Base-by-base conservation (phyloP, 805 yeast genomes). In the Ascoidea tarda region DNA sequence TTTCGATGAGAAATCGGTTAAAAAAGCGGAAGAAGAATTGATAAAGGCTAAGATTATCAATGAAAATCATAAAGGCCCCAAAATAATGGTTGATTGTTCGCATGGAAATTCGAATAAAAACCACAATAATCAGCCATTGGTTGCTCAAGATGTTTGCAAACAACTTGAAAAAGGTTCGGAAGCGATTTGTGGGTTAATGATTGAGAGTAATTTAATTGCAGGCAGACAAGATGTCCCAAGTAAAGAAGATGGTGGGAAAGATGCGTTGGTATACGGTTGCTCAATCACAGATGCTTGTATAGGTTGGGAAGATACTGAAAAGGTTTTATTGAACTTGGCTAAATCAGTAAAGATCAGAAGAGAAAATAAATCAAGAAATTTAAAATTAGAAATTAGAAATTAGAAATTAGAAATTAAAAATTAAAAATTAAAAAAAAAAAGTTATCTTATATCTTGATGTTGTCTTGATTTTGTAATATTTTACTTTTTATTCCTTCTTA, bases 241-340 rank as follows among this genome's bases (percentile, higher is more conserved):
- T 12, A 74, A 72, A 56, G 81, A 80, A 50, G 61, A 66, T 52
- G 66, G 60, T 14, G 76, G 74, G 54, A 77, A 77, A 62, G 72
- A 72, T 6, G 79, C 79, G 53, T 74, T 89, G 66, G 80, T 85
- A 66, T 87, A 90, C 74, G 99, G 99, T 69, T 95, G 90, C 58
- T 85, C 96, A 55, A 89, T 93, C 68, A 93, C 99, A 56, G 99
- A 93, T 69, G 96, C 93, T 33, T 93, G 99, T 75, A 95, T 93
- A 53, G 75, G 84, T 56, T 89, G 95, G 88, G 95, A 87, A 57
- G 76, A 86, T 53, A 93, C 99, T 52, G 93, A 78, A 54, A 74
- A 67, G 3, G 90, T 91, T 78, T 81, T 93, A 65, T 76, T 73
- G 49, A 81, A 80, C 57, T 77, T 93, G 60, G 85, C 96, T 48